Base-by-base conservation (phyloP, 805 yeast genomes). In the Ogataea paradorogensis region DNA sequence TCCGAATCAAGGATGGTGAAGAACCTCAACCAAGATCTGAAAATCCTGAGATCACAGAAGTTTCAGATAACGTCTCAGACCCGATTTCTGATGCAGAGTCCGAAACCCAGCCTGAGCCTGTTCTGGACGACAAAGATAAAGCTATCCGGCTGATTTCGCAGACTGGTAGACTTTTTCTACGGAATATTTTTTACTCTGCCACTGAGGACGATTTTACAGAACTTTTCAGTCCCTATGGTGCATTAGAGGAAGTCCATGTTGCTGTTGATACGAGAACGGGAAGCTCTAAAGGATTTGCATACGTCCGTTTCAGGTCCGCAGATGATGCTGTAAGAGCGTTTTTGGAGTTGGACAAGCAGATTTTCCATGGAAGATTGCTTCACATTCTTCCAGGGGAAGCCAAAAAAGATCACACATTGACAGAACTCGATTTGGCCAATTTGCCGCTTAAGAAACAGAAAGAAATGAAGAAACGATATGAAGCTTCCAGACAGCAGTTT, bases 261-360 rank as follows among this genome's bases (percentile, higher is more conserved):
- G 96, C 99, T 1, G 62, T 89, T 26, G 98, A 91, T 57, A 82
- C 95, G 3, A 77, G 93, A 65, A 86, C 95, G 0, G 95, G 95
- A 9, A 76, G 80, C 52, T 83, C 96, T 1, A 93, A 93, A 63
- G 99, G 99, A 0, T 87, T 88, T 61, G 96, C 93, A 0, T 90
- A 90, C 55, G 72, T 89, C 9, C 79, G 82, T 57, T 93, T 84
- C 56, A 65, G 61, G n/a, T 69, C 76, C 46, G 70, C 82, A 8
- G 73, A 74, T 8, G 82, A 82, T 56, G 99, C 99, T 0, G 78
- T 83, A 1, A 58, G 65, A 21, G 98, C 98, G 0, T 90, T 71
- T 58, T 62, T 72, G 25, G 75, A 71, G 10, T 68, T 90, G 35
- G 99, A 93, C 62, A 89, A 87, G 55, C 84, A 84, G 55, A 83